phyloP scores from a whole-genome alignment of 2,329 filamentous ascomycete species.

The Lithohypha guttulata region DNA sequence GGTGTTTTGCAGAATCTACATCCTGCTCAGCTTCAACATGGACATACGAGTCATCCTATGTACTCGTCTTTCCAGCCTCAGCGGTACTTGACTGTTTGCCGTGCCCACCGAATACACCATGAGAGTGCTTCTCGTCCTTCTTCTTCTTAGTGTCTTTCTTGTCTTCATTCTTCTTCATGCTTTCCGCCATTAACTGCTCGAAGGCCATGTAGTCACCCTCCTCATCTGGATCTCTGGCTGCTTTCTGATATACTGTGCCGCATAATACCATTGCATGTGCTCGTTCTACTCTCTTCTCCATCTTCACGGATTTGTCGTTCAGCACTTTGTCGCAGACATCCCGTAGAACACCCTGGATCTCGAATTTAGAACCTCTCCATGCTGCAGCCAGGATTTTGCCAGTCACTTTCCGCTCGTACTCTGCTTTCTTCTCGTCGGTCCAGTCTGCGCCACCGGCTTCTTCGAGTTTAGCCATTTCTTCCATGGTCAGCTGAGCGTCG shows the following conservation, averaged over 20 bases:
- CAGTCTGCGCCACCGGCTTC: conserved; percentile 91
- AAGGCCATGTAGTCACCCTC: conserved; percentile 99
- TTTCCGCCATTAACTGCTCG: conserved; percentile 93
- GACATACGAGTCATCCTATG: neutral
- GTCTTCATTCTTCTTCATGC: conserved; percentile 83
- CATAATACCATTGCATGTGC: conserved; percentile 82
- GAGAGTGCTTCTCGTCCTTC: conserved; percentile 5
- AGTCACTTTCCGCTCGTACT: conserved; percentile 91
- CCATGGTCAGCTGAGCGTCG: conserved; percentile 95
- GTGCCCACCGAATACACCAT: neutral
- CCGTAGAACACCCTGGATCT: conserved; percentile 89
- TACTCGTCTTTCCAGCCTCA: neutral
- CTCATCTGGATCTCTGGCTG: conserved; percentile 81
- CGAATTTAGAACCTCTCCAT: conserved; percentile 92
- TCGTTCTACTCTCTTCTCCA: conserved; percentile 78
- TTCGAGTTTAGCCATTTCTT: conserved; percentile 96
- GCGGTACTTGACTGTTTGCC: neutral
- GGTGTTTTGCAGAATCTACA: neutral
- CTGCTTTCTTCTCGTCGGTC: conserved; percentile 93
- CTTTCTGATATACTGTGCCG: conserved; percentile 80
- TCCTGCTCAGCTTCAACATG: neutral
- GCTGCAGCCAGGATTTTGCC: conserved; percentile 96
- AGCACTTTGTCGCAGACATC: conserved; percentile 89
- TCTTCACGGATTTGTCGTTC: conserved; percentile 64
- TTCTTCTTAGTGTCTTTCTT: conserved; percentile 48